These are phyloP conservation scores for Talaromyces nanjingensis DNA, from an alignment of 495 filamentous ascomycete genomes.

Conservation along the genomic window DNA sequence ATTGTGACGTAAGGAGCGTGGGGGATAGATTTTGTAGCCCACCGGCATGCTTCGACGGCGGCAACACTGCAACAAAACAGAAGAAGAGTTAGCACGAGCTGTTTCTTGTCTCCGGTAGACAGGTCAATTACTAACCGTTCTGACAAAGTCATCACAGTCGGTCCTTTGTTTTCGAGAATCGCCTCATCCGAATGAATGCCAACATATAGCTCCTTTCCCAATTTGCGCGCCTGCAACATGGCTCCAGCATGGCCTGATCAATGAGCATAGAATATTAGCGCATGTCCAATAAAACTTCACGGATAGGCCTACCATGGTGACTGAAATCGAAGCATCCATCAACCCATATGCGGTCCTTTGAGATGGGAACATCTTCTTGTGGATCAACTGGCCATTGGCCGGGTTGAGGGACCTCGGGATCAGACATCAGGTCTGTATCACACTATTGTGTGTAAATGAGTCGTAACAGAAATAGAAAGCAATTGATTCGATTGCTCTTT, in stretches of 20 bases:
- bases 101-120: not conserved
- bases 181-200: conserved; percentile 92
- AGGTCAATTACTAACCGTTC: conserved; percentile 56
- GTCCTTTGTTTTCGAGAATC: conserved; percentile 94
- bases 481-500: not conserved
- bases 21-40: conserved; percentile 77
- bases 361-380: conserved; percentile 52
- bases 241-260: conserved; percentile 83
- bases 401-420: conserved; percentile 24
- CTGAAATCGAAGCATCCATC: conserved; percentile 99
- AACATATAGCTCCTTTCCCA: conserved; percentile 81
- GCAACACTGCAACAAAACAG: conserved; percentile 45
- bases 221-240: conserved; percentile 83
- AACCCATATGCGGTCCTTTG: conserved; percentile 82
- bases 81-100: conserved; percentile 6
- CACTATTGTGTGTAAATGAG: not conserved
- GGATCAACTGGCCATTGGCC: conserved; percentile 63
- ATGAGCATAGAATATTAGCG: conserved; percentile 13
- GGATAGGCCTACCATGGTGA: conserved; percentile 66
- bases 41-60: conserved; percentile 90
- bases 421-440: not conserved
- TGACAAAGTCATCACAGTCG: conserved; percentile 88
- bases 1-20: conserved; percentile 92
- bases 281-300: not conserved
- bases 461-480: not conserved